Conservation (phyloP, 257 asterid genomes). For the Voacanga thouarsii region DNA sequence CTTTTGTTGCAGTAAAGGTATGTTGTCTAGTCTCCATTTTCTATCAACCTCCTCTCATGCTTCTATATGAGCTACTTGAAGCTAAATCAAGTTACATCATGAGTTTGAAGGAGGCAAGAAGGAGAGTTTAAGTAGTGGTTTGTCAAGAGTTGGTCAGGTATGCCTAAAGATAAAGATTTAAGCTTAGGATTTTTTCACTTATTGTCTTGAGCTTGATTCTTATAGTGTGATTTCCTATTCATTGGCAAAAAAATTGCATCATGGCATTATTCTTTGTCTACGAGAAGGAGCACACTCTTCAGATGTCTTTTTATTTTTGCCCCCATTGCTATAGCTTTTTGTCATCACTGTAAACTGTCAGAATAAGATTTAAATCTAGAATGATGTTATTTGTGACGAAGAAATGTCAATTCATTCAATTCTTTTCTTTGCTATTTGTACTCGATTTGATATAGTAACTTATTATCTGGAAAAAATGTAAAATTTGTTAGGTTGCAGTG, state of each 20-base stretch:
- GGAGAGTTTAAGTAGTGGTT: constrained; percentile 48
- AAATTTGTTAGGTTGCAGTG: background rate
- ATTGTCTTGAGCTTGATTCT: background rate
- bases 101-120: constrained; percentile 53
- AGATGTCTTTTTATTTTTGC: constrained; percentile 25
- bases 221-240: constrained; percentile 4
- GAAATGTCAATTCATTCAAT: background rate
- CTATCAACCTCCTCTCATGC: background rate
- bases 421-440: background rate
- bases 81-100: constrained; percentile 20
- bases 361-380: background rate
- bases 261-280: constrained; percentile 55
- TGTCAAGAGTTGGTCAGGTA: constrained; percentile 40
- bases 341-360: background rate
- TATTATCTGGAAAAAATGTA: too few relatives aligned
- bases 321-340: too few relatives aligned
- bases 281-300: constrained; percentile 74
- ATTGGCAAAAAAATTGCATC: constrained; percentile 33
- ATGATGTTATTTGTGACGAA: background rate
- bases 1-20: constrained; percentile 61
- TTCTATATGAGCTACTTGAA: constrained; percentile 9
- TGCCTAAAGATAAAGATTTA: constrained; percentile 11
- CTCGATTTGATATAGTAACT: background rate
- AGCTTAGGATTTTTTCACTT: background rate
- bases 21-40: constrained; percentile 11